These are phyloP conservation scores for Colletotrichum cereale DNA, from an alignment of 2,329 filamentous ascomycete genomes.

Conservation along the genomic window DNA sequence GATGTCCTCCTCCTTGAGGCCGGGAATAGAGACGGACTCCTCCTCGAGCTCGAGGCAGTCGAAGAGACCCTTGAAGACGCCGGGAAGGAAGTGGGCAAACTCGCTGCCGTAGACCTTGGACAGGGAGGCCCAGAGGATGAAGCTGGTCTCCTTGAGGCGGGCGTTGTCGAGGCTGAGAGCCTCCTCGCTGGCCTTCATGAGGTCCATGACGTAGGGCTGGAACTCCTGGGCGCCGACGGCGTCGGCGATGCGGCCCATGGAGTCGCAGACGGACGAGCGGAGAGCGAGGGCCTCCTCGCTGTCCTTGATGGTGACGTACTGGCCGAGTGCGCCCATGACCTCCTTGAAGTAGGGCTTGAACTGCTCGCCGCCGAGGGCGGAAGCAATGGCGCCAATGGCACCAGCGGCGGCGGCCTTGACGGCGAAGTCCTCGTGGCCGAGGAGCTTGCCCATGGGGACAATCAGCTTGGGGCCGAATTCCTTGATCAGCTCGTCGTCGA, in stretches of 20 bases:
- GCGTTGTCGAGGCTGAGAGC: slow-evolving; percentile 90
- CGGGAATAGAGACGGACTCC: slow-evolving; percentile 85
- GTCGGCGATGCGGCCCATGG: slow-evolving; percentile 91
- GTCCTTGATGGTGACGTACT: slow-evolving; percentile 87
- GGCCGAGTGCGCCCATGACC: slow-evolving; percentile 89
- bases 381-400: slow-evolving; percentile 90
- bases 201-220: slow-evolving; percentile 88
- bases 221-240: slow-evolving; percentile 89
- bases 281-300: slow-evolving; percentile 91
- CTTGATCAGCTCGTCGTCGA: slow-evolving; percentile 84
- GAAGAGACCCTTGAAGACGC: slow-evolving; percentile 84
- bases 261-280: slow-evolving; percentile 89
- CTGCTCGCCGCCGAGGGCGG: slow-evolving; percentile 82
- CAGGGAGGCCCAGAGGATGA: slow-evolving; percentile 95
- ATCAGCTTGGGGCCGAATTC: slow-evolving; percentile 87
- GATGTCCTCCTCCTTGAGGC: slow-evolving; percentile 65
- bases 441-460: slow-evolving; percentile 84
- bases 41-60: slow-evolving; percentile 89
- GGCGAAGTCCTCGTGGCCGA: slow-evolving; percentile 86
- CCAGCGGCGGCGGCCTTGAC: slow-evolving; percentile 91
- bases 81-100: slow-evolving; percentile 82
- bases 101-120: slow-evolving; percentile 92
- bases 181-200: slow-evolving; percentile 95
- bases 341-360: slow-evolving; percentile 94
- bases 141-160: slow-evolving; percentile 93